Evolutionary conservation across 306 rosid species (phyloP).

Genomic region (Citrullus colocynthis): DNA sequence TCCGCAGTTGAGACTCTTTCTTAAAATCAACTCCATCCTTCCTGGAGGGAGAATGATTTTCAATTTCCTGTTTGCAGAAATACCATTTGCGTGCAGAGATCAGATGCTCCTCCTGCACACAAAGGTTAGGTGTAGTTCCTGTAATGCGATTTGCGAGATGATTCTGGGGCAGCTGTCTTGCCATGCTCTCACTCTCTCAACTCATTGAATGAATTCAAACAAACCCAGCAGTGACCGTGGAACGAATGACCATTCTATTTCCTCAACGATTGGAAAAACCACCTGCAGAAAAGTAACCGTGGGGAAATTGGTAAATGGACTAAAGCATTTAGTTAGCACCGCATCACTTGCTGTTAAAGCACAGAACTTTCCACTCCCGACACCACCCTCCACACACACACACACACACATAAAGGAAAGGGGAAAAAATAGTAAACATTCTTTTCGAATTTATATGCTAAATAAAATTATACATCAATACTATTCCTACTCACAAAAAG

Average conservation of each 20-base stretch:
- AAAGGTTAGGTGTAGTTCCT: slow-evolving; percentile 13
- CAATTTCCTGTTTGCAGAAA: slow-evolving; percentile 32
- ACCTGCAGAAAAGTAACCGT: not conserved
- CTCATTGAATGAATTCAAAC: not conserved
- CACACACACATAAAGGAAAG: too few relatives aligned
- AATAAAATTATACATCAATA: not conserved
- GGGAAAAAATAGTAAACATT: not conserved
- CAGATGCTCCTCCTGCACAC: slow-evolving; percentile 8
- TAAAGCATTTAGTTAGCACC: not conserved
- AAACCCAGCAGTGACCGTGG: not conserved
- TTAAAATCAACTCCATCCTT: slow-evolving; percentile 30
- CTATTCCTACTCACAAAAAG: not conserved
- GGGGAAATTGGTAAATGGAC: not conserved
- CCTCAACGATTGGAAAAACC: not conserved
- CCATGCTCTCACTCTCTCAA: slow-evolving; percentile 12
- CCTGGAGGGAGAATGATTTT: slow-evolving; percentile 31
- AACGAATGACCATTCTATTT: not conserved
- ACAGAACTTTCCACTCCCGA: not conserved
- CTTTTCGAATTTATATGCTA: not conserved
- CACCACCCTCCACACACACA: not conserved
- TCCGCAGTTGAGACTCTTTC: slow-evolving; percentile 30
- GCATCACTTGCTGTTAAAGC: not conserved
- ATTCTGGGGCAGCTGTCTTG: slow-evolving; percentile 10
- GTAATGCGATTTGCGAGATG: slow-evolving; percentile 3
- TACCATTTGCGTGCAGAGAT: slow-evolving; percentile 18